Conservation (phyloP, 2,329 filamentous ascomycete species). For the Cadophora sp. region DNA sequence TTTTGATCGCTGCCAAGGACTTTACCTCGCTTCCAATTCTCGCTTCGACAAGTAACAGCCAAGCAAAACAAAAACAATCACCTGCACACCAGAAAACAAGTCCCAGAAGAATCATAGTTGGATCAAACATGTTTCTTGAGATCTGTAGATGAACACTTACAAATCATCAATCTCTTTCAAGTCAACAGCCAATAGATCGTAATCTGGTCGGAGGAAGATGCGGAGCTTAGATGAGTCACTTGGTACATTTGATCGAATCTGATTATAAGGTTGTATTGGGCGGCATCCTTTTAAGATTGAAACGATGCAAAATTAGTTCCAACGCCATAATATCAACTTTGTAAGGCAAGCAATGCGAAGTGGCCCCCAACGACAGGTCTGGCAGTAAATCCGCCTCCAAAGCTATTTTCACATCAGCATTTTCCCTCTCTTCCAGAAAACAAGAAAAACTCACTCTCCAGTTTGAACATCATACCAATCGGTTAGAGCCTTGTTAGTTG, state of each 20-base stretch:
- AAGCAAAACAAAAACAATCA: background rate
- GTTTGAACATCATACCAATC: conserved; percentile 78
- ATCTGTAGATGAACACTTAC: background rate
- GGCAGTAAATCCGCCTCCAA: conserved; percentile 65
- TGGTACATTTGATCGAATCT: no score
- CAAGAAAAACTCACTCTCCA: conserved; percentile 62
- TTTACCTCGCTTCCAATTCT: background rate
- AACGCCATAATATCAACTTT: background rate
- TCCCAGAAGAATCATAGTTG: background rate
- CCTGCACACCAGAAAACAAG: background rate
- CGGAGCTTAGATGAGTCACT: no score
- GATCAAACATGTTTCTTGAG: background rate
- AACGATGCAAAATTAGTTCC: background rate
- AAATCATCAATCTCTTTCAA: background rate
- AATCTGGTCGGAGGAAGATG: background rate
- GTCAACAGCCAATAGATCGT: background rate
- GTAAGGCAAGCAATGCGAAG: conserved; percentile 74
- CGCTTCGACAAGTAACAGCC: background rate
- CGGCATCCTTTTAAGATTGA: no score
- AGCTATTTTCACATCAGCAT: conserved; percentile 18
- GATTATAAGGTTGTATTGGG: no score
- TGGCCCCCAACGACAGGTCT: conserved; percentile 81
- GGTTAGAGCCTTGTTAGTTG: conserved; percentile 73
- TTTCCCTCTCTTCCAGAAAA: background rate
- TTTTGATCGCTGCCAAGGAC: background rate